A percentile compares a stretch with the other conserved stretches of the same genome.
phyloP scores from a whole-genome alignment of 208 protist species.

The Leishmania mexicana region DNA sequence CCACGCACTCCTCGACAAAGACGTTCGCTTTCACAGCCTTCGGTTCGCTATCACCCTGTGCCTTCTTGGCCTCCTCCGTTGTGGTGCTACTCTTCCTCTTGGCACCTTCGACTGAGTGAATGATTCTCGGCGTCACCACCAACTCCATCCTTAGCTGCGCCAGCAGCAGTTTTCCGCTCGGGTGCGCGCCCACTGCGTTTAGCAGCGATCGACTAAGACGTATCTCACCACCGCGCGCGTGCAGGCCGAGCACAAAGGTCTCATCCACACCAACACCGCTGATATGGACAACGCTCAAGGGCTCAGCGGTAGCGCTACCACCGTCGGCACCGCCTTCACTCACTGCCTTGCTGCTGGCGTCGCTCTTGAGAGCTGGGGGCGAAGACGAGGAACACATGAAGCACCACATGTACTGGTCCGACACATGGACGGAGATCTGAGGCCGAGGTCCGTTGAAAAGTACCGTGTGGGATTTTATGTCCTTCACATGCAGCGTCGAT shows the following conservation, averaged over 20 bases:
- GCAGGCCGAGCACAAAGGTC: slow-evolving; percentile 42
- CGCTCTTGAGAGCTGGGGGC: background rate
- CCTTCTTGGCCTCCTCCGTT: background rate
- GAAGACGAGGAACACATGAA: background rate
- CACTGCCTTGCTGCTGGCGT: background rate
- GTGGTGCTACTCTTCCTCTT: background rate
- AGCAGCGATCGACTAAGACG: slow-evolving; percentile 51
- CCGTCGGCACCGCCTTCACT: background rate
- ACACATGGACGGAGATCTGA: slow-evolving; percentile 61
- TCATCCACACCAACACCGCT: slow-evolving; percentile 63
- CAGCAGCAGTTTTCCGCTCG: slow-evolving; percentile 57
- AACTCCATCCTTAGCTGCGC: slow-evolving; percentile 61
- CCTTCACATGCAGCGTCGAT: slow-evolving; percentile 65
- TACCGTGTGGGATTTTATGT: slow-evolving; percentile 37
- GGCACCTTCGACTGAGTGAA: slow-evolving; percentile 9
- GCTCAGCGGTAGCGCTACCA: background rate
- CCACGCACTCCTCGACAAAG: slow-evolving; percentile 39
- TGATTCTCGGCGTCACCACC: slow-evolving; percentile 34
- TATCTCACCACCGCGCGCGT: slow-evolving; percentile 64
- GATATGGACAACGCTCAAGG: slow-evolving; percentile 35
- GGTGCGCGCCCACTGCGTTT: slow-evolving; percentile 26
- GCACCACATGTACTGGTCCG: slow-evolving; percentile 31
- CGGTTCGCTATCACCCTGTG: background rate
- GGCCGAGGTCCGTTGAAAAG: slow-evolving; percentile 80
- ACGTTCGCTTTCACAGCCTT: slow-evolving; percentile 29